A percentile compares a stretch with the other conserved stretches of the same genome.
These are phyloP conservation scores for Suhomyces xylopsoci DNA, from an alignment of 805 yeast genomes.

Conservation along the genomic window DNA sequence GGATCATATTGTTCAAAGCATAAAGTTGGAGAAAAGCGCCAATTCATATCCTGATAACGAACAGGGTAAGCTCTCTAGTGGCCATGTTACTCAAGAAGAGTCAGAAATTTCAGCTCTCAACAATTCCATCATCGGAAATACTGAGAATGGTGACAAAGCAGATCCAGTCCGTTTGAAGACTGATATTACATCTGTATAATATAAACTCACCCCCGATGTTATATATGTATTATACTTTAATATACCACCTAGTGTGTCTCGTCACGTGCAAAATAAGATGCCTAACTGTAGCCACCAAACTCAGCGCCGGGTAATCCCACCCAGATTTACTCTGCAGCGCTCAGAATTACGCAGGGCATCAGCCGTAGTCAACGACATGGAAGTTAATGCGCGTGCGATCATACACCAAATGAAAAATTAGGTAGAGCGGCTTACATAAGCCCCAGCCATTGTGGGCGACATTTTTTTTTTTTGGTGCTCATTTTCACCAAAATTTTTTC, in stretches of 20 bases:
- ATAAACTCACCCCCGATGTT: not conserved
- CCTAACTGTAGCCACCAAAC: not conserved
- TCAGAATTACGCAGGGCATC: not conserved
- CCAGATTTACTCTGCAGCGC: constrained; percentile 2
- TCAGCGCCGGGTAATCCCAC: constrained; percentile 5
- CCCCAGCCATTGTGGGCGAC: constrained; percentile 1
- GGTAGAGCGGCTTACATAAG: constrained; percentile 1
- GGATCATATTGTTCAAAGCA: constrained; percentile 33
- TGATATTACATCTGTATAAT: constrained; percentile 1
- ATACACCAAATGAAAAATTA: not conserved
- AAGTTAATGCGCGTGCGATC: not conserved
- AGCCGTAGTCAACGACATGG: not conserved
- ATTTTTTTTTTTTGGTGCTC: constrained; percentile 4
- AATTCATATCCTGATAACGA: constrained; percentile 1
- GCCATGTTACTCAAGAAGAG: constrained; percentile 10
- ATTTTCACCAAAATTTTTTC: constrained; percentile 15
- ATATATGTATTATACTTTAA: not conserved
- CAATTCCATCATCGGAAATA: constrained; percentile 6
- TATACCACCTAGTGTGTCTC: not conserved
- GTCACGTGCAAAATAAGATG: not conserved
- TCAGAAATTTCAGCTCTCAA: constrained; percentile 12
- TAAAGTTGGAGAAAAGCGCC: constrained; percentile 30
- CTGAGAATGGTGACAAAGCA: constrained; percentile 1
- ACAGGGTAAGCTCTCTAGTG: constrained; percentile 2
- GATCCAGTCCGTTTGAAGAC: not conserved